Base-by-base conservation (phyloP, 441 rosid genomes). In the Adansonia madagascariensis region DNA sequence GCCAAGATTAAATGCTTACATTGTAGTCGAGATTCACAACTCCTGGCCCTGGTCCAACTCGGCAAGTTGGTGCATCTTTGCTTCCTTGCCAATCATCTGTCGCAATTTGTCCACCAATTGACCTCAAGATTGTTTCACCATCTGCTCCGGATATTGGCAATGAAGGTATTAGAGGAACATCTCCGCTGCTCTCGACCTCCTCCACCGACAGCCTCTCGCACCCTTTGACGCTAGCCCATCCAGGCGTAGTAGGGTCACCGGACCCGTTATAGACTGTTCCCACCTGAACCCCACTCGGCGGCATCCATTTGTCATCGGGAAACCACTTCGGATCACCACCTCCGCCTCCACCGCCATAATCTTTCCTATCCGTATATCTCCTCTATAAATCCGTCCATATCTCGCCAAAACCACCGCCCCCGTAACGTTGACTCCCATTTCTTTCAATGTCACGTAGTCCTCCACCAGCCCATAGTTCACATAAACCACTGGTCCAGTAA, bases 251-350 rank as follows among this genome's bases (percentile, higher is more conserved):
- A 0, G 96, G 97, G 77, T 92, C 97, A 0, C 27, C 27, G 31
- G n/a, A 20, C 39, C n/a, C 35, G 1, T 59, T 22, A 35, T 62
- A 91, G 62, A 91, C 91, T 5, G 95, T 56, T 39, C 95, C 98
- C 52, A 93, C 92, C 75, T 91, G 98, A 52, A 91, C 98, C 3
- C 97, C 97, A 60, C 88, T 93, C 6, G 98, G 98, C 0, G 98
- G 97, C 93, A 93, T 88, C 98, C 89, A 88, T 73, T 73, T 89
- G 4, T 81, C 82, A 9, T 81, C 88, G 0, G 95, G 98, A 82
- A 93, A 91, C 90, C 93, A 89, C 80, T 71, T 82, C 10, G 79
- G 82, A 2, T 78, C 87, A 1, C 82, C 80, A 2, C 85, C 86
- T 4, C 89, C 89, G 0, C 89, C 93, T 0, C 91, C 91, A 57